Evolutionary conservation across 306 rosid species (phyloP).

Genomic region (Acacia acuminata): DNA sequence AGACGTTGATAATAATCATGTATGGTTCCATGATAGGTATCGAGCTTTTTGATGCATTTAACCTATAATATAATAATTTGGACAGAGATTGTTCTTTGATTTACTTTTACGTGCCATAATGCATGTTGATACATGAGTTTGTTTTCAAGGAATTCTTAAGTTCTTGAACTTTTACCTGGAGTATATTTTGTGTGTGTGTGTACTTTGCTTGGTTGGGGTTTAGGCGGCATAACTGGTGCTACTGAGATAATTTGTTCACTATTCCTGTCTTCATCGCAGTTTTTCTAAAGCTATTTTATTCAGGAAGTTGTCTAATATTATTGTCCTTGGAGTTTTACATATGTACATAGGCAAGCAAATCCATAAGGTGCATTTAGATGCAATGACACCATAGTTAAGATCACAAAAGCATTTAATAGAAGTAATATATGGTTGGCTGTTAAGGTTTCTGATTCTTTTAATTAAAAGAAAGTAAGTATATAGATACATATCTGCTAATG

Average conservation of each 20-base stretch:
- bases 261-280: neutral
- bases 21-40: neutral
- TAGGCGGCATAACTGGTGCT: neutral
- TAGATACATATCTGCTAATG: neutral
- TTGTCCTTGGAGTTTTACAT: neutral
- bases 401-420: neutral
- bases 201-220: neutral
- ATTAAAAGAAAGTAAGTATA: neutral
- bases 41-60: slow-evolving; percentile 25
- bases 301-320: neutral
- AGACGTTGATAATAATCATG: too few species aligned
- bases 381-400: neutral
- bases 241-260: neutral
- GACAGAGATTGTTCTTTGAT: neutral
- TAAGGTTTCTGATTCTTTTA: neutral
- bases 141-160: neutral
- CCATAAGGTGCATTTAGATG: neutral
- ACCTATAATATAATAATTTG: neutral
- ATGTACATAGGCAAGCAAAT: neutral
- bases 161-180: neutral
- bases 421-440: neutral
- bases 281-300: neutral
- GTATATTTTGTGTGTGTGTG: neutral
- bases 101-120: neutral
- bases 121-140: neutral